Evolutionary conservation across 1,284 basidiomycete genomes (phyloP).

Genomic region (Heterobasidion irregulare): DNA sequence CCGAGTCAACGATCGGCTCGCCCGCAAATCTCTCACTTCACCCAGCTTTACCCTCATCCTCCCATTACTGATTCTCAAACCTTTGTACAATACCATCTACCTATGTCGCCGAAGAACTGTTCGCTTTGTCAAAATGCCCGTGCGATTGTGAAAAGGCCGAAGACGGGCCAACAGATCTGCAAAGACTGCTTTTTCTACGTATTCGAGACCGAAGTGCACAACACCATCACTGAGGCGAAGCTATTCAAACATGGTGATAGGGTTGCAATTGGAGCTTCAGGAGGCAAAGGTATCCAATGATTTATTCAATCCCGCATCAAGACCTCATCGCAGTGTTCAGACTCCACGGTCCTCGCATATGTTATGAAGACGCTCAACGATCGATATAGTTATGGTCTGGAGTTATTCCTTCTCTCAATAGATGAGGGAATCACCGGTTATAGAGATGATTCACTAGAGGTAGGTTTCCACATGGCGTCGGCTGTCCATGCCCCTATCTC

Average conservation of each 20-base stretch:
- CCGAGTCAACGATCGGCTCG: neutral
- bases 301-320: neutral
- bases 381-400: constrained; percentile 87
- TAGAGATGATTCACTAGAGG: constrained; percentile 94
- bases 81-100: neutral
- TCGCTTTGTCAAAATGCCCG: constrained; percentile 69
- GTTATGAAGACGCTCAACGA: constrained; percentile 95
- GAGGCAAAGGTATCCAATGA: constrained; percentile 77
- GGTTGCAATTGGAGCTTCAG: constrained; percentile 96
- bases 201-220: constrained; percentile 97
- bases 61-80: neutral
- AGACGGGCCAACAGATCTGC: constrained; percentile 97
- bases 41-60: neutral
- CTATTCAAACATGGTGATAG: constrained; percentile 90
- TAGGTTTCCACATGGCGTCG: constrained; percentile 22
- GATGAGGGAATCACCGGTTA: constrained; percentile 99
- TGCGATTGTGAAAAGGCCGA: constrained; percentile 91
- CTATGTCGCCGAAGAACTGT: constrained; percentile 66
- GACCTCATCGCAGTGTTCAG: constrained; percentile 30
- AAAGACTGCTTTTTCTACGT: constrained; percentile 94
- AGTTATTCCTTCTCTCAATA: constrained; percentile 91
- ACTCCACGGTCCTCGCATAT: constrained; percentile 96
- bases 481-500: neutral
- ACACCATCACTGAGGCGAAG: constrained; percentile 78
- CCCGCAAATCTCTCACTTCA: neutral